phyloP scores from a whole-genome alignment of 2,329 filamentous ascomycete species.

The Stagonosporopsis chrysanthemi region DNA sequence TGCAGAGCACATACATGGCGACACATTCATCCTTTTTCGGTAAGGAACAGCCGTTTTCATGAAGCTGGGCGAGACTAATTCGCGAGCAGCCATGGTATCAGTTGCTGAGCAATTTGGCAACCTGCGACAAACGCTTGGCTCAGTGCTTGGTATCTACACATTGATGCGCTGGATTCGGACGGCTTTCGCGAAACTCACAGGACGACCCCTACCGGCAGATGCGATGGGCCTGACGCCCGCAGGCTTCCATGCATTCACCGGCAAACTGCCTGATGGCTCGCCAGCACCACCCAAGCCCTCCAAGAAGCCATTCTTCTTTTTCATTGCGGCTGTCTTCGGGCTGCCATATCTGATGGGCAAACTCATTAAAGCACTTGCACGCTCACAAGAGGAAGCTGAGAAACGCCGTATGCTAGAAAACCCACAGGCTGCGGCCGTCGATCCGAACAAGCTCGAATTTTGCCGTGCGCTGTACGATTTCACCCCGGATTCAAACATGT shows the following conservation, averaged over 20 bases:
- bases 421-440: conserved; percentile 65
- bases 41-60: conserved; percentile 57
- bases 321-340: conserved; percentile 91
- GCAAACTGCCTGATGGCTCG: conserved; percentile 71
- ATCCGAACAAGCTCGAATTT: conserved; percentile 93
- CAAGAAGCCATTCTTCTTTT: conserved; percentile 95
- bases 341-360: conserved; percentile 97
- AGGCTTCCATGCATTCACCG: conserved; percentile 89
- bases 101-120: conserved; percentile 98
- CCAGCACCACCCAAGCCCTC: conserved; percentile 74
- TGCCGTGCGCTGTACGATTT: conserved; percentile 96
- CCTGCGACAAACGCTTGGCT: conserved; percentile 89
- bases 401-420: conserved; percentile 63
- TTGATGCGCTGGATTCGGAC: conserved; percentile 94
- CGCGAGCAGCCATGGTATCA: conserved; percentile 80
- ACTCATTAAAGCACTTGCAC: conserved; percentile 84
- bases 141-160: conserved; percentile 93
- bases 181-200: conserved; percentile 88
- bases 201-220: conserved; percentile 86
- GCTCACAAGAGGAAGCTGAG: conserved; percentile 84
- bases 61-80: conserved; percentile 23
- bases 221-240: conserved; percentile 86
- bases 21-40: conserved; percentile 98
- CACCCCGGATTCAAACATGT: conserved; percentile 73
- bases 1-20: conserved; percentile 99